Evolutionary conservation across 2,329 filamentous ascomycete genomes (phyloP).

Genomic region (Fusarium duplospermum): DNA sequence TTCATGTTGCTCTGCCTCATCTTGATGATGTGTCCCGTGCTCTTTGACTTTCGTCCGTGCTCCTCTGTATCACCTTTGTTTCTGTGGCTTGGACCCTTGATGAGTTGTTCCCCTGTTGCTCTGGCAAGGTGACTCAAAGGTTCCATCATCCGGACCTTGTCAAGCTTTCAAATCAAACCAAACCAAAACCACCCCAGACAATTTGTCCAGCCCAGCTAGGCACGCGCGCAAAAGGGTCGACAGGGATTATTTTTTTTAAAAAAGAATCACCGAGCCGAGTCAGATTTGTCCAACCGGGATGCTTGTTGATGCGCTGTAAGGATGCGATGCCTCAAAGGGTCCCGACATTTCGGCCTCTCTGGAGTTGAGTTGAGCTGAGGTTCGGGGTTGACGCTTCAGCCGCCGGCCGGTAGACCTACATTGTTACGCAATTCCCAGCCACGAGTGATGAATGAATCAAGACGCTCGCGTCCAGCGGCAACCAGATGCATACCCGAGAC

Average conservation of each 20-base stretch:
- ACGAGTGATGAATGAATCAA: background rate
- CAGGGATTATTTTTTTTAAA: constrained; percentile 17
- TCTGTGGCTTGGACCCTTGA: constrained; percentile 29
- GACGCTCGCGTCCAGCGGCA: constrained; percentile 24
- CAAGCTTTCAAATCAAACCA: background rate
- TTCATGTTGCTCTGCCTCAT: constrained; percentile 23
- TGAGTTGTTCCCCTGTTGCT: constrained; percentile 37
- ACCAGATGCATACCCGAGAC: background rate
- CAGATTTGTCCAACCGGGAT: constrained; percentile 15
- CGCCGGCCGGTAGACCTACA: background rate
- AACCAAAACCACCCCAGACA: constrained; percentile 26
- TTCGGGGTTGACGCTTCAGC: constrained; percentile 11
- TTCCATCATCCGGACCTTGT: constrained; percentile 10
- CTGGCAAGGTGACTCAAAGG: constrained; percentile 33
- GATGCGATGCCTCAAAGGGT: background rate
- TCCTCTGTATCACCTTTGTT: constrained; percentile 12
- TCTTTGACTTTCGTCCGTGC: constrained; percentile 21
- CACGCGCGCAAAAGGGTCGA: background rate
- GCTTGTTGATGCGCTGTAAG: constrained; percentile 19
- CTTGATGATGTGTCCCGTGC: constrained; percentile 4
- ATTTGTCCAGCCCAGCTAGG: constrained; percentile 26
- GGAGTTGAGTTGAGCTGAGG: background rate
- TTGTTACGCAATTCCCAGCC: constrained; percentile 5
- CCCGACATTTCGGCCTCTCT: constrained; percentile 20
- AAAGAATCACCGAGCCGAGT: constrained; percentile 7